Base-by-base conservation (phyloP, 495 filamentous ascomycete genomes). In the Xanthoparmelia taractica region DNA sequence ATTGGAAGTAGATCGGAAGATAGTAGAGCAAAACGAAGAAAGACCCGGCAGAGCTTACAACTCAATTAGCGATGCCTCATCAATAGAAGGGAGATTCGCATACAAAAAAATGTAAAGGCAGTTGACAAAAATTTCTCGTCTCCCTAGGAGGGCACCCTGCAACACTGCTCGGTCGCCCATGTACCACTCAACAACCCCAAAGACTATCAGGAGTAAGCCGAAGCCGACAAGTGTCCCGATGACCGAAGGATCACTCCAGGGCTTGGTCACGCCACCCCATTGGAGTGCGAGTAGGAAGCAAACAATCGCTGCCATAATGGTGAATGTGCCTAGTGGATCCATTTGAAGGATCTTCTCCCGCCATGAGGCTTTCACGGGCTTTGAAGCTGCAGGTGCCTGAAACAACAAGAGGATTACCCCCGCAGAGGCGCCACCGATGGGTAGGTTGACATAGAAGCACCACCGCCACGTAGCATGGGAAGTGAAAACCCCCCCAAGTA, bases 1-100 rank as follows among this genome's bases (percentile, higher is more conserved):
- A 70, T 65, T 88, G 85, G 69, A 86, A 87, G 67, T 85, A 88
- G 62, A 87, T 81, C 29, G 85, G 84, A 5, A 87, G 72, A 63
- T 82, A 87, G 70, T 84, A 86, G 25, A 84, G 72, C 12, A 82
- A 41, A 3, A 80, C 52, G 64, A 79, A 78, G 65, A 77, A 79
- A 1, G 68, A 64, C 17, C 80, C 80, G 0, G 69, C 70, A 38
- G 80, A 74, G 70, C 64, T 66, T 43, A 18, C 40, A 1, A 33
- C 34, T 18, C 10, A 18, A 27, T 66, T 41, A 63, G 65, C n/a
- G 10, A 8, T 27, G 5, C 2, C 20, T 8, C 8, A 2, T 33
- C 12, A 13, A 31, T 23, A 18, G n/a, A n/a, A 45, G 8, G 8
- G 41, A 64, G 54, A 2, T 63, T 59, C 47, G 66, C 55, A 20